Conservation (phyloP, 345 rosid species). For the Arabidopsis suecica region DNA sequence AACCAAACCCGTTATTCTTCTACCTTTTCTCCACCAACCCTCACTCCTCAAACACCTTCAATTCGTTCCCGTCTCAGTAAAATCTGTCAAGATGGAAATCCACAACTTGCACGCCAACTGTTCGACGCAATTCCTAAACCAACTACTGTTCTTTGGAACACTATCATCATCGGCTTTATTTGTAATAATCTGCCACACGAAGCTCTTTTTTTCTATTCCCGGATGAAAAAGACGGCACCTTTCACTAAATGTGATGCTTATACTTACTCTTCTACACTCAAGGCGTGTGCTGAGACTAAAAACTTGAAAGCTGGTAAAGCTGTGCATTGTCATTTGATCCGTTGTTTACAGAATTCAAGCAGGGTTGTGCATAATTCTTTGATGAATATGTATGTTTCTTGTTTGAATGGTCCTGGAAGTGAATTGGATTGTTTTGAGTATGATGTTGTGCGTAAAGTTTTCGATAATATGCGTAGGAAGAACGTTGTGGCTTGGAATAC, state of each 20-base stretch:
- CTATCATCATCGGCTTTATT: constrained; percentile 83
- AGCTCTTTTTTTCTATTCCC: constrained; percentile 72
- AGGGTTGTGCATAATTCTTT: constrained; percentile 77
- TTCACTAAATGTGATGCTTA: constrained; percentile 61
- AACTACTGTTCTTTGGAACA: constrained; percentile 77
- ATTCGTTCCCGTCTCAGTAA: constrained; percentile 79
- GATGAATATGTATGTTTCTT: constrained; percentile 77
- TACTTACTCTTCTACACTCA: constrained; percentile 85
- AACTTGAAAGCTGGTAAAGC: constrained; percentile 66
- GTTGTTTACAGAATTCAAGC: constrained; percentile 67
- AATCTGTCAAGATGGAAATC: constrained; percentile 80
- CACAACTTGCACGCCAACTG: constrained; percentile 79
- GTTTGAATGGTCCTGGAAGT: constrained; percentile 46
- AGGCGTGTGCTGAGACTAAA: constrained; percentile 73
- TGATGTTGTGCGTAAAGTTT: constrained; percentile 67
- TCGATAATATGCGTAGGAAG: constrained; percentile 67
- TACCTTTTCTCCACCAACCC: constrained; percentile 45
- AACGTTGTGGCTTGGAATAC: constrained; percentile 89
- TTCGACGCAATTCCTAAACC: constrained; percentile 86
- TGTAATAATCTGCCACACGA: constrained; percentile 79
- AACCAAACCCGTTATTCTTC: constrained; percentile 38
- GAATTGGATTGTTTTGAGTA: constrained; percentile 43
- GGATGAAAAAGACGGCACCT: constrained; percentile 63
- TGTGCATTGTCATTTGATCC: constrained; percentile 79
- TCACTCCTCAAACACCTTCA: constrained; percentile 62